A percentile compares a stretch with the other conserved stretches of the same genome.
Conservation (phyloP, 768 basidiomycete genomes). For the Leccinum obscurum region DNA sequence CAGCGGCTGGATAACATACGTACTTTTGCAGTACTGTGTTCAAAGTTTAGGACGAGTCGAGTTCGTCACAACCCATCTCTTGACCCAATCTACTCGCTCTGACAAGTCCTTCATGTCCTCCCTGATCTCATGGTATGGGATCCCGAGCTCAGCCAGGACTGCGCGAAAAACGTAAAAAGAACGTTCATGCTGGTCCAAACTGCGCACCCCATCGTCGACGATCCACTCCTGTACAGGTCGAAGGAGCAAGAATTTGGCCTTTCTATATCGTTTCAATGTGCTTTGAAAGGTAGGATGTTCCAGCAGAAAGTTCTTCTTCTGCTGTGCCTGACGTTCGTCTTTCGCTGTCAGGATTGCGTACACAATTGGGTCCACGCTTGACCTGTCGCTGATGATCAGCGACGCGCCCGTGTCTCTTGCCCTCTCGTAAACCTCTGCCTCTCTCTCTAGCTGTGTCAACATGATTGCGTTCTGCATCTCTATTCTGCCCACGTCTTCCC, state of each 20-base stretch:
- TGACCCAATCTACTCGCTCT: conserved; percentile 26
- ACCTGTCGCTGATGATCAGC: conserved; percentile 59
- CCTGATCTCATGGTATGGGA: conserved; percentile 49
- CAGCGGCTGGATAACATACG: not conserved
- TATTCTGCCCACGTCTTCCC: conserved; percentile 47
- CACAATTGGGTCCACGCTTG: conserved; percentile 62
- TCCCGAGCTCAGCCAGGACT: conserved; percentile 41
- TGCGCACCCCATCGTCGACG: conserved; percentile 63
- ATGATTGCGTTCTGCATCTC: conserved; percentile 68
- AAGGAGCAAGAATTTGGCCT: conserved; percentile 54
- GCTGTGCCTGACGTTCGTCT: conserved; percentile 37
- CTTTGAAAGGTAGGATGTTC: conserved; percentile 40
- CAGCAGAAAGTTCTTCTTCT: conserved; percentile 38
- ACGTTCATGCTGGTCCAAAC: conserved; percentile 46
- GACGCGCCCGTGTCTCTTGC: conserved; percentile 16
- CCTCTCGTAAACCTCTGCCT: conserved; percentile 30
- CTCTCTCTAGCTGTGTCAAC: conserved; percentile 51
- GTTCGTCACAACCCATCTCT: conserved; percentile 12
- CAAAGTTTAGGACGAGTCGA: conserved; percentile 9
- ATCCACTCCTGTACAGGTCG: conserved; percentile 59
- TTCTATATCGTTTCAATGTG: conserved; percentile 44
- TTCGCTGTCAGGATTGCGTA: conserved; percentile 54
- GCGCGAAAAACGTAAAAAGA: conserved; percentile 41
- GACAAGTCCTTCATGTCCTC: conserved; percentile 41
- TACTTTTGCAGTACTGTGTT: not conserved